These are phyloP conservation scores for Blastobotrys robertii DNA, from an alignment of 805 yeast genomes.

Conservation along the genomic window DNA sequence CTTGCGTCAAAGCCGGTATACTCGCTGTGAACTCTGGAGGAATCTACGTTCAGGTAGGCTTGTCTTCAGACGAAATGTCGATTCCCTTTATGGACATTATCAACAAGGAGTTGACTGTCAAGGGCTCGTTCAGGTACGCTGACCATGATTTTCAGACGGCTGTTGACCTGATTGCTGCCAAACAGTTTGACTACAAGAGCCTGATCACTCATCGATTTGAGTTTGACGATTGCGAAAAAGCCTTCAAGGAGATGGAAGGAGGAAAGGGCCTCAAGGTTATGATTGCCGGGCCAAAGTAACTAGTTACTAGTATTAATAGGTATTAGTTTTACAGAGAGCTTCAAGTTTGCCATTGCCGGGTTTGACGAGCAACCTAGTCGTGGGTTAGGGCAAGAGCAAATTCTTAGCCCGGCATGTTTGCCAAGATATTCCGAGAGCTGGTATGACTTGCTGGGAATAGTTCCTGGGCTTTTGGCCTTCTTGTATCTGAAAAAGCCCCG, in stretches of 20 bases:
- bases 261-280: constrained; percentile 71
- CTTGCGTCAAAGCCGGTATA: constrained; percentile 63
- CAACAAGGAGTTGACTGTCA: constrained; percentile 51
- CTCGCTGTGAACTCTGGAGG: constrained; percentile 58
- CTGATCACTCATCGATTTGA: constrained; percentile 66
- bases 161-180: constrained; percentile 53
- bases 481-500: no score
- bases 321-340: no score
- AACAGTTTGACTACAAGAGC: constrained; percentile 54
- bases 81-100: constrained; percentile 34
- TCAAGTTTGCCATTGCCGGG: no score
- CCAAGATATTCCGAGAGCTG: no score
- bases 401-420: no score
- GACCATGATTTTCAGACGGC: constrained; percentile 69
- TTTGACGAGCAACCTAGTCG: no score
- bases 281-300: constrained; percentile 64
- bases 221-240: constrained; percentile 65
- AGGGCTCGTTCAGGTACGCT: constrained; percentile 74
- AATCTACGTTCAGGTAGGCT: constrained; percentile 73
- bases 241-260: constrained; percentile 58
- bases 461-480: no score
- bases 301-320: no score
- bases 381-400: no score
- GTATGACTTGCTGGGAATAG: no score
- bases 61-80: constrained; percentile 54